These are phyloP conservation scores for Penicillium italicum DNA, from an alignment of 2,329 filamentous ascomycete species.

Conservation along the genomic window DNA sequence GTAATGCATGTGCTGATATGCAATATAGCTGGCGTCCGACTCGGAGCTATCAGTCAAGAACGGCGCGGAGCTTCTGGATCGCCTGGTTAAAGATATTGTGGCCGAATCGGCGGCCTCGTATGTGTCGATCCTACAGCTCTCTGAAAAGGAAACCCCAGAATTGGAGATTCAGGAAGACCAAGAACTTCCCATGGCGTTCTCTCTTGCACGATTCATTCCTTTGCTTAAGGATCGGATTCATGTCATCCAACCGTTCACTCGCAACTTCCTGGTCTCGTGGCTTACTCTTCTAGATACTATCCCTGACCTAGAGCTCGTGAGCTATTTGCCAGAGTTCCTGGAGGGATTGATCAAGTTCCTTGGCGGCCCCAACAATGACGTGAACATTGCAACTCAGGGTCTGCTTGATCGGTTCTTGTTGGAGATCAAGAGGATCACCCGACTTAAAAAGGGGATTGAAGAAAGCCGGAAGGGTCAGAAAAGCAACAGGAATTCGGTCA, in stretches of 20 bases:
- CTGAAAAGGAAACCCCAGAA: slow-evolving; percentile 48
- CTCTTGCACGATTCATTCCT: slow-evolving; percentile 83
- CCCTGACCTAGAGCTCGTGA: slow-evolving; percentile 90
- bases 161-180: slow-evolving; percentile 37
- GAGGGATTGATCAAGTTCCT: slow-evolving; percentile 87
- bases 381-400: slow-evolving; percentile 87
- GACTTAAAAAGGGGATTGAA: slow-evolving; percentile 85
- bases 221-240: slow-evolving; percentile 90
- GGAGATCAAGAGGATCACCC: slow-evolving; percentile 92
- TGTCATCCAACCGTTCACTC: slow-evolving; percentile 89
- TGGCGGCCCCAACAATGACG: slow-evolving; percentile 84
- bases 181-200: slow-evolving; percentile 82
- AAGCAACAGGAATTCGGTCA: slow-evolving; percentile 68
- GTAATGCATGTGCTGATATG: slow-evolving; percentile 10
- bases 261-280: slow-evolving; percentile 95
- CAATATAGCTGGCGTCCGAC: slow-evolving; percentile 77
- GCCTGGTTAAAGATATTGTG: slow-evolving; percentile 93
- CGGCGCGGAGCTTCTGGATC: slow-evolving; percentile 89
- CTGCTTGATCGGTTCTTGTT: slow-evolving; percentile 84
- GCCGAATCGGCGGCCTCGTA: slow-evolving; percentile 93
- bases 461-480: slow-evolving; percentile 72
- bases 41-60: slow-evolving; percentile 98
- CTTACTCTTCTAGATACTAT: slow-evolving; percentile 93
- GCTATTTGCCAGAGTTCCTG: slow-evolving; percentile 86
- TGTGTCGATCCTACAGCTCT: slow-evolving; percentile 75